Percentiles rank a stretch among this genome's conserved stretches.
Evolutionary conservation across 352 stramenopile genomes (phyloP).

Genomic region (Aphanomyces astaci): DNA sequence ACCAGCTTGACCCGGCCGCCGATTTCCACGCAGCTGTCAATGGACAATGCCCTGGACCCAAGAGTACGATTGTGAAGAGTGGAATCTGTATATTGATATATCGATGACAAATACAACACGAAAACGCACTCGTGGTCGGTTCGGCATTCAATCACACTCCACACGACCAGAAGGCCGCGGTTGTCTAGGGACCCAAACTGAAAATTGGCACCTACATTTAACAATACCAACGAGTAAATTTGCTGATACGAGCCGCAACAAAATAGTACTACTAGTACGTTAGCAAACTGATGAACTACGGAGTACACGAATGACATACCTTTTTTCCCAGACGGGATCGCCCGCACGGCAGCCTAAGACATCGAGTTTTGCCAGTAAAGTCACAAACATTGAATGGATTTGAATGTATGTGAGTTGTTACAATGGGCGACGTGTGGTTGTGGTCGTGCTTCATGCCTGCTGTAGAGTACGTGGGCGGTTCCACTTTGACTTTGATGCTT

Average conservation of each 20-base stretch:
- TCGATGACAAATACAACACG: neutral
- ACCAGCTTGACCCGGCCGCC: slow-evolving; percentile 55
- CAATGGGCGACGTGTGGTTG: slow-evolving; percentile 22
- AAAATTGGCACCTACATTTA: slow-evolving; percentile 28
- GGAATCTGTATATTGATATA: neutral
- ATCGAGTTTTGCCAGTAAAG: slow-evolving; percentile 39
- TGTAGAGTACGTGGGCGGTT: slow-evolving; percentile 50
- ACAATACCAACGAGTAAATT: no score
- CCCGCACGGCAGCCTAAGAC: slow-evolving; percentile 18
- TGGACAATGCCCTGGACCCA: slow-evolving; percentile 27
- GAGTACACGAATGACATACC: neutral
- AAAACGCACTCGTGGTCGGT: slow-evolving; percentile 29
- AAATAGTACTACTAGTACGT: no score
- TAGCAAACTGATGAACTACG: no score
- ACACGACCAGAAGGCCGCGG: slow-evolving; percentile 55
- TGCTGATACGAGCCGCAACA: no score
- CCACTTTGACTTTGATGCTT: slow-evolving; percentile 30
- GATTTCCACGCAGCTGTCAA: slow-evolving; percentile 58
- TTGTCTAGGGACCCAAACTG: slow-evolving; percentile 70
- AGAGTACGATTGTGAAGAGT: slow-evolving; percentile 3
- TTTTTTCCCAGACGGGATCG: slow-evolving; percentile 6
- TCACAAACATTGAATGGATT: no score
- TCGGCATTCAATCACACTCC: slow-evolving; percentile 58
- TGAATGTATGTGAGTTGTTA: slow-evolving; percentile 29
- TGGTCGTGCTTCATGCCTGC: slow-evolving; percentile 36